Percentiles rank a stretch among this genome's conserved stretches.
phyloP scores from a whole-genome alignment of 306 rosid species.

The Malus domestica region DNA sequence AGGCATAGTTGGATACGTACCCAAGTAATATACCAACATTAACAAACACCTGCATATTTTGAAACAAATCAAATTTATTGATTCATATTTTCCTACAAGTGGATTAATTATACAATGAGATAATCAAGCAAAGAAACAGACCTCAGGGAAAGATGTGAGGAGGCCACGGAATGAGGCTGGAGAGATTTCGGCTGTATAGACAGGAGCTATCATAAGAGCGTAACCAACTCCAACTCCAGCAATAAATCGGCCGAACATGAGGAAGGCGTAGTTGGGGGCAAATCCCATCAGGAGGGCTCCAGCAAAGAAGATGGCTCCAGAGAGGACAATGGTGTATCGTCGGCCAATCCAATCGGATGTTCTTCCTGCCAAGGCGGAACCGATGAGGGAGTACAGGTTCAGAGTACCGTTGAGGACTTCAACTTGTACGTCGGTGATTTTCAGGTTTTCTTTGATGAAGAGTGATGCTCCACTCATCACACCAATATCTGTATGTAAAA shows the following conservation, averaged over 20 bases:
- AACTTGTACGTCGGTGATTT: constrained; percentile 31
- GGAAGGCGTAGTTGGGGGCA: constrained; percentile 34
- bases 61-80: background rate
- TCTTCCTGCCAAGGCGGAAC: constrained; percentile 42
- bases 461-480: constrained; percentile 33
- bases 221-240: constrained; percentile 49
- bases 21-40: constrained; percentile 35
- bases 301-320: constrained; percentile 31
- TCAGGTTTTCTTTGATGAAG: constrained; percentile 38
- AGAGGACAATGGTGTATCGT: constrained; percentile 33
- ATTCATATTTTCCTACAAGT: too few relatives aligned
- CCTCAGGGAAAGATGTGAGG: constrained; percentile 53
- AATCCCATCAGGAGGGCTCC: constrained; percentile 49
- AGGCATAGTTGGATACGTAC: constrained; percentile 40
- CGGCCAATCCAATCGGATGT: constrained; percentile 56
- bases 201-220: constrained; percentile 39
- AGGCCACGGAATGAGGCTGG: constrained; percentile 51
- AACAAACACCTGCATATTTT: constrained; percentile 29
- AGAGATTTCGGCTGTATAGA: constrained; percentile 47
- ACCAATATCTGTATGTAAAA: constrained; percentile 35
- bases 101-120: too few relatives aligned
- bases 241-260: constrained; percentile 44
- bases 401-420: constrained; percentile 40
- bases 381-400: constrained; percentile 38
- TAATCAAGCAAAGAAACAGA: background rate